Evolutionary conservation across 371 early-diverging fungal genomes (phyloP).

Genomic region (Apophysomyces elegans): DNA sequence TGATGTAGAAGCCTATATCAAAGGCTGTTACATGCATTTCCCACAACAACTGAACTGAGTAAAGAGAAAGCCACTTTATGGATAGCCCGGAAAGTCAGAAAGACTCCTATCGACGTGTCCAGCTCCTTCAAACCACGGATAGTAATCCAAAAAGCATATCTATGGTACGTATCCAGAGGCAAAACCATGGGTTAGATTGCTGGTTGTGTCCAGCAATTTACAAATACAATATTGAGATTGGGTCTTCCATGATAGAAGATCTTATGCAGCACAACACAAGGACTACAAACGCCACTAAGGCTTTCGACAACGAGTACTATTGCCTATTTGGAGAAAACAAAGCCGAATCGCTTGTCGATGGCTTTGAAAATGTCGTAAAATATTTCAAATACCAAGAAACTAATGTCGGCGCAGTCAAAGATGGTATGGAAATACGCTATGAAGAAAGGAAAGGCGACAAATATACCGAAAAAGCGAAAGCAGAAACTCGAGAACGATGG

Average conservation of each 20-base stretch:
- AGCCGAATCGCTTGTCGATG: too few species aligned
- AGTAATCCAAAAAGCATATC: not conserved
- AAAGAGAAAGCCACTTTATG: not conserved
- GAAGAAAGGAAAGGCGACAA: too few species aligned
- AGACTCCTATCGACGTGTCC: too few species aligned
- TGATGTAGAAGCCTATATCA: not conserved
- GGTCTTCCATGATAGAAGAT: not conserved
- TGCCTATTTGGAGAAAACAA: not conserved
- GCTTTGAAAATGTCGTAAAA: too few species aligned
- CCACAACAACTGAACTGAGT: not conserved
- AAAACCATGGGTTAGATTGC: not conserved
- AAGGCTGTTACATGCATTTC: not conserved
- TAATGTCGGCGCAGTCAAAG: too few species aligned
- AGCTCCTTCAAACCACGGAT: too few species aligned
- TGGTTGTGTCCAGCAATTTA: not conserved
- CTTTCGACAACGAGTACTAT: not conserved
- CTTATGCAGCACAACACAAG: not conserved
- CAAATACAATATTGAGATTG: not conserved
- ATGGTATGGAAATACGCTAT: too few species aligned
- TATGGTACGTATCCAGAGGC: not conserved
- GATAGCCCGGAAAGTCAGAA: not conserved
- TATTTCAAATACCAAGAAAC: too few species aligned
- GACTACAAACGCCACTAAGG: not conserved
- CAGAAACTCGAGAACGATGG: too few species aligned
- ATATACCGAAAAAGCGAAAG: too few species aligned